A percentile compares a stretch with the other conserved stretches of the same genome.
Conservation (phyloP, 352 stramenopile species). For the Phytopythium oedochilum region DNA sequence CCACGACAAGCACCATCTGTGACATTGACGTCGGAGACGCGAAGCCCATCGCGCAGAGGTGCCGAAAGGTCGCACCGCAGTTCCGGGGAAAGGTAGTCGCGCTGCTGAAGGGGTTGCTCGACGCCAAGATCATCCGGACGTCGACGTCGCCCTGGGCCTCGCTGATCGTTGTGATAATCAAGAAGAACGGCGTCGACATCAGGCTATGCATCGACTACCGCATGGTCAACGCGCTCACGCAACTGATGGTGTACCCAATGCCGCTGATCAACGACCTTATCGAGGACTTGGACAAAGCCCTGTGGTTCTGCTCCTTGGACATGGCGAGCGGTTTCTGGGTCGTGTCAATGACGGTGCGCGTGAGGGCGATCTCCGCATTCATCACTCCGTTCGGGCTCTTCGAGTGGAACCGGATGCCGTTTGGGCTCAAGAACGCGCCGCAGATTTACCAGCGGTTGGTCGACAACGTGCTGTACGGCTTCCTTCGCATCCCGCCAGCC, state of each 20-base stretch:
- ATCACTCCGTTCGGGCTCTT: slow-evolving; percentile 16
- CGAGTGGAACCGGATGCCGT: slow-evolving; percentile 20
- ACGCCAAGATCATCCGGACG: slow-evolving; percentile 5
- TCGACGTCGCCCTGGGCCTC: slow-evolving; percentile 8
- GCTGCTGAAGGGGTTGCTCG: slow-evolving; percentile 21
- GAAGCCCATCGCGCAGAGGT: slow-evolving; percentile 10
- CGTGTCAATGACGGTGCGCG: slow-evolving; percentile 11
- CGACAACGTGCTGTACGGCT: too few species aligned
- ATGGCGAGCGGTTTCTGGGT: slow-evolving; percentile 17
- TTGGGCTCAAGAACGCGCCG: slow-evolving; percentile 16
- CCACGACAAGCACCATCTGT: slow-evolving; percentile 14
- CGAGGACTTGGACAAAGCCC: slow-evolving; percentile 6
- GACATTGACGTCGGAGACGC: slow-evolving; percentile 26
- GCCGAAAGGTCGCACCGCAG: slow-evolving; percentile 10
- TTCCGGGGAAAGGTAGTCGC: slow-evolving; percentile 16
- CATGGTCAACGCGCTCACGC: slow-evolving; percentile 2
- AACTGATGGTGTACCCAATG: slow-evolving; percentile 17
- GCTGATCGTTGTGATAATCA: slow-evolving; percentile 32
- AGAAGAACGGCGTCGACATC: slow-evolving; percentile 36
- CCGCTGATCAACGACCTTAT: slow-evolving; percentile 14
- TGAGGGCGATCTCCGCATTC: slow-evolving; percentile 13
- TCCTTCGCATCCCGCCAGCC: too few species aligned
- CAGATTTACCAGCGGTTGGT: too few species aligned
- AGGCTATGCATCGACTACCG: slow-evolving; percentile 21
- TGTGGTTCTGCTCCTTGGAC: slow-evolving; percentile 17